Evolutionary conservation across 306 rosid genomes (phyloP).

Genomic region (Coriaria nepalensis): DNA sequence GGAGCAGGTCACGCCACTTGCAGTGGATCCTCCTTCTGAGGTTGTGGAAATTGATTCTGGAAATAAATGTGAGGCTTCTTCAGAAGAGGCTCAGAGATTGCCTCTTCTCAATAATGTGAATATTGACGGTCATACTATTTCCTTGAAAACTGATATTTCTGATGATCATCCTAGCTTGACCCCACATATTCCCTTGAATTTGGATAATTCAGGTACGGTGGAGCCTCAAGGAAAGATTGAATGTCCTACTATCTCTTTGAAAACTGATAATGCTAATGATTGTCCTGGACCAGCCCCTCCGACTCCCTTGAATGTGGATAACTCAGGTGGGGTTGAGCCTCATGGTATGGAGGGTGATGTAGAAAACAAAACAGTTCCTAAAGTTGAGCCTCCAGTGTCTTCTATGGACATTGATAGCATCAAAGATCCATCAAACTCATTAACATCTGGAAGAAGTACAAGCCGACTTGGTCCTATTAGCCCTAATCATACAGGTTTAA

Average conservation of each 20-base stretch:
- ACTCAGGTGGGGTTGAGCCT: conserved; percentile 3
- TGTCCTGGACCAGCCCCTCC: conserved; percentile 7
- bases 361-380: conserved; percentile 5
- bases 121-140: conserved; percentile 13
- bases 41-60: conserved; percentile 18
- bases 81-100: conserved; percentile 25
- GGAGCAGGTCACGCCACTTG: conserved; percentile 17
- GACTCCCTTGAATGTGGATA: neutral
- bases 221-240: conserved; percentile 2
- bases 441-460: conserved; percentile 6
- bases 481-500: conserved; percentile 2
- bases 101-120: conserved; percentile 9
- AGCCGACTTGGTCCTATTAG: neutral
- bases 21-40: conserved; percentile 10
- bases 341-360: conserved; percentile 2
- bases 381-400: conserved; percentile 10
- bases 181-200: conserved; percentile 4
- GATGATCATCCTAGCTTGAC: conserved; percentile 11
- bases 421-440: conserved; percentile 2
- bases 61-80: conserved; percentile 21
- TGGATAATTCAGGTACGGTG: neutral
- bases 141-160: conserved; percentile 15
- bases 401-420: conserved; percentile 1
- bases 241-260: conserved; percentile 9
- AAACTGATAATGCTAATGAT: conserved; percentile 15